Conservation (phyloP, 768 basidiomycete species). For the Amanita fuliginea region DNA sequence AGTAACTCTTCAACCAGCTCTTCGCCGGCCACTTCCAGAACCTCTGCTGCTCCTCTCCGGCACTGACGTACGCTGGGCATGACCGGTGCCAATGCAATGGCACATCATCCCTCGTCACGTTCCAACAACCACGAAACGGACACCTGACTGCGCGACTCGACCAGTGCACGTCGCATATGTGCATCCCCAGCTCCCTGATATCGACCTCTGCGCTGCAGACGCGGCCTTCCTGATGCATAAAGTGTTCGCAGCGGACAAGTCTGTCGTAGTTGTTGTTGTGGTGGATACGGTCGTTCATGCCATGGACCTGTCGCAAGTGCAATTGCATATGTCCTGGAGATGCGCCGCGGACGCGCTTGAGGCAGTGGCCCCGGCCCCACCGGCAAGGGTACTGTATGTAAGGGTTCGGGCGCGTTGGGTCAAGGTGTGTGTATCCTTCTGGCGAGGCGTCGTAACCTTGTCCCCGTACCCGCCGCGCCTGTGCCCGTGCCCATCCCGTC, state of each 20-base stretch:
- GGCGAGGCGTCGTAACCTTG: not conserved
- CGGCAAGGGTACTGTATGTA: not conserved
- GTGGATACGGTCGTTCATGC: not conserved
- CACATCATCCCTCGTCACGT: not conserved
- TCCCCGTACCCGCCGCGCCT: not conserved
- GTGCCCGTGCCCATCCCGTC: too few species aligned
- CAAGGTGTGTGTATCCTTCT: not conserved
- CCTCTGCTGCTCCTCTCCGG: not conserved
- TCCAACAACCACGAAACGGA: not conserved
- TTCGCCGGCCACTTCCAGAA: conserved; percentile 3
- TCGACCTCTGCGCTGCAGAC: not conserved
- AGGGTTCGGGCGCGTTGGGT: conserved; percentile 3
- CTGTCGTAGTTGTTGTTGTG: not conserved
- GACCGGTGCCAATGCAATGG: not conserved
- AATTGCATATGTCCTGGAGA: not conserved
- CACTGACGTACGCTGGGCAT: not conserved
- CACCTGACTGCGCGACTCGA: not conserved
- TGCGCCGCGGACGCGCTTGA: not conserved
- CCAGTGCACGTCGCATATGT: conserved; percentile 1
- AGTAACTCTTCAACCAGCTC: not conserved
- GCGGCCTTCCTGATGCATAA: not conserved
- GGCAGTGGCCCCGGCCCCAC: not conserved
- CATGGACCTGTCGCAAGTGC: not conserved
- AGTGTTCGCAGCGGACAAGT: not conserved
- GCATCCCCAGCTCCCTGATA: not conserved